Conservation (phyloP, 2,329 filamentous ascomycete species). For the Pseudogymnoascus sp. region DNA sequence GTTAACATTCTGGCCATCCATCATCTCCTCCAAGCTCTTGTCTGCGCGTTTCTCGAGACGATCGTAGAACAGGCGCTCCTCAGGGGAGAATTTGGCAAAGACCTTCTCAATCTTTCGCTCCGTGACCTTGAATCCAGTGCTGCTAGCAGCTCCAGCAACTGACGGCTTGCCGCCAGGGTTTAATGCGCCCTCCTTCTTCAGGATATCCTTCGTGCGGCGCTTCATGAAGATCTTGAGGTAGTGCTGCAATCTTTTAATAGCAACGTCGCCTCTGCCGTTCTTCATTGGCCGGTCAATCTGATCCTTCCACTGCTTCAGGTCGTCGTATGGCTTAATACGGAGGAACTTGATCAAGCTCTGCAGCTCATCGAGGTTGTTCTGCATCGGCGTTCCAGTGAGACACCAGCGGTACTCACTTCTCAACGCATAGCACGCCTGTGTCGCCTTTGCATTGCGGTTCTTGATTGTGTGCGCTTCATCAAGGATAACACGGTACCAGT, state of each 20-base stretch:
- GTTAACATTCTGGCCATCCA: constrained; percentile 68
- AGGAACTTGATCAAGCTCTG: constrained; percentile 91
- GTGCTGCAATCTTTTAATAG: constrained; percentile 76
- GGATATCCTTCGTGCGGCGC: constrained; percentile 92
- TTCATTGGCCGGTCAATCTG: constrained; percentile 87
- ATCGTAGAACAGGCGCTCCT: constrained; percentile 79
- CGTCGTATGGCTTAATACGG: constrained; percentile 82
- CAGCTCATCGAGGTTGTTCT: constrained; percentile 94
- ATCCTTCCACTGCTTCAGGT: constrained; percentile 79
- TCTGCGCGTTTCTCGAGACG: constrained; percentile 77
- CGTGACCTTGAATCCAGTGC: constrained; percentile 77
- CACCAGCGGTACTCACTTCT: constrained; percentile 90
- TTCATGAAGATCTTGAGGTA: constrained; percentile 95
- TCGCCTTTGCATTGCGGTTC: constrained; percentile 92
- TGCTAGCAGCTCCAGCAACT: constrained; percentile 36
- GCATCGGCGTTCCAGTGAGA: constrained; percentile 91
- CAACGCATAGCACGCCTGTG: constrained; percentile 81
- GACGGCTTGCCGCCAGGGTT: constrained; percentile 62
- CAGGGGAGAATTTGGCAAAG: constrained; percentile 65
- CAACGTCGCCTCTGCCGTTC: constrained; percentile 78
- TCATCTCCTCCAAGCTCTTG: constrained; percentile 79
- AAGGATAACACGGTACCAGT: constrained; percentile 92
- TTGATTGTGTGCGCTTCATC: constrained; percentile 99
- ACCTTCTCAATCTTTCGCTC: constrained; percentile 81
- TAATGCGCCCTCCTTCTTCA: constrained; percentile 77